Percentiles rank a stretch among this genome's conserved stretches.
Conservation (phyloP, 768 basidiomycete genomes). For the Suillus lakei region DNA sequence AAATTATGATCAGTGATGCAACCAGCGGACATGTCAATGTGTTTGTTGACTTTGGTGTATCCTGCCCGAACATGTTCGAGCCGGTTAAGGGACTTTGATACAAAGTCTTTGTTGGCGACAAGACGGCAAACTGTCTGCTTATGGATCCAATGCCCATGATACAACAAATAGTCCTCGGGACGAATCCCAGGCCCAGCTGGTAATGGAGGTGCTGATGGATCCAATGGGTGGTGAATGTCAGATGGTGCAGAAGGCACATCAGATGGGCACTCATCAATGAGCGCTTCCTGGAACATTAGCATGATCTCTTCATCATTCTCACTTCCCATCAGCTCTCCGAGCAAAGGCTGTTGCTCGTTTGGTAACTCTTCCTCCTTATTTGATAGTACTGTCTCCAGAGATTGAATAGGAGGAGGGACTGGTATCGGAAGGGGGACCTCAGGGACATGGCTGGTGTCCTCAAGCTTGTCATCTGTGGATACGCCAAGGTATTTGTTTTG, state of each 20-base stretch:
- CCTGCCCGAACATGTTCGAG: neutral
- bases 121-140: slow-evolving; percentile 1
- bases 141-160: slow-evolving; percentile 5
- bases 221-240: accelerated
- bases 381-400: neutral
- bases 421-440: neutral
- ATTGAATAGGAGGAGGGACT: neutral
- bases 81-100: neutral
- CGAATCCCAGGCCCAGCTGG: neutral
- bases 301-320: neutral
- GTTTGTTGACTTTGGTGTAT: neutral
- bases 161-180: neutral
- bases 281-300: neutral
- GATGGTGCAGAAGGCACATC: neutral
- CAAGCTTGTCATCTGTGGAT: neutral
- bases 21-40: neutral
- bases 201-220: neutral
- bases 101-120: slow-evolving; percentile 1
- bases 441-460: neutral
- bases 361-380: too few species aligned
- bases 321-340: neutral
- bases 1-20: neutral
- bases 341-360: too few species aligned
- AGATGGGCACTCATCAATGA: neutral
- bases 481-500: neutral